Evolutionary conservation across 176 grass and related monocot species (phyloP), one percentile per base, ranked within the genome.

Genomic region (Bonia amplexicaulis): DNA sequence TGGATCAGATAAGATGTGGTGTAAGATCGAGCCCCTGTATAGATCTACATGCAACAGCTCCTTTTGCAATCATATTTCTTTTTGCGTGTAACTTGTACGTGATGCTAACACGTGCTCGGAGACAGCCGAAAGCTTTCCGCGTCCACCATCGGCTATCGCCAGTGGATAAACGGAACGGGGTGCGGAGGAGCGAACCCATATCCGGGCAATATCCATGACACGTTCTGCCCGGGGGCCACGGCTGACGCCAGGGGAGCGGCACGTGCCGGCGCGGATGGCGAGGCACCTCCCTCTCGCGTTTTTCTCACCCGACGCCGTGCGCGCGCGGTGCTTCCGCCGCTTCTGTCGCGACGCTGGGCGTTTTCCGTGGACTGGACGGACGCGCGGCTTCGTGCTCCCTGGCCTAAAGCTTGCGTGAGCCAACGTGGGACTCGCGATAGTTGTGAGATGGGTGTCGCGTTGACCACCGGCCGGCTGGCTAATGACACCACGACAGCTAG

Each of bases 131-230:
- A 71, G 74, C 84, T 39, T 69, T 46, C 19, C 13, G 16, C 25
- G 39, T 16, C 25, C 1, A 19, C 11, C 40, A 2, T 8, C 20
- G 11, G 13, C 11, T 26, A 8, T 2, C 9, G 11, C 20, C 6
- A 57, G 73, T 46, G 73, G 49, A 69, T 85, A 49, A 70, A 55
- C 9, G 2, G 62, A 12, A 54, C 62, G 61, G 10, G 12, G 11
- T 3, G 19, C 53, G 1, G 17, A 6, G 0, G 68, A 3, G 8
- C 81, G 42, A 66, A 53, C 82, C 82, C 62, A 69, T 69, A 77
- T 77, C 85, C 37, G 7, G 69, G 2, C 4, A 25, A 74, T 73
- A 81, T 81, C 77, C 46, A 5, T 7, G 69, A 67, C 85, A 74
- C 78, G 85, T 81, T 81, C 48, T 10, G 65, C 83, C 4, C 26